Percentiles rank a stretch among this genome's conserved stretches.
These are phyloP conservation scores for Penicillium sp. DNA, from an alignment of 2,329 filamentous ascomycete species.

Conservation along the genomic window DNA sequence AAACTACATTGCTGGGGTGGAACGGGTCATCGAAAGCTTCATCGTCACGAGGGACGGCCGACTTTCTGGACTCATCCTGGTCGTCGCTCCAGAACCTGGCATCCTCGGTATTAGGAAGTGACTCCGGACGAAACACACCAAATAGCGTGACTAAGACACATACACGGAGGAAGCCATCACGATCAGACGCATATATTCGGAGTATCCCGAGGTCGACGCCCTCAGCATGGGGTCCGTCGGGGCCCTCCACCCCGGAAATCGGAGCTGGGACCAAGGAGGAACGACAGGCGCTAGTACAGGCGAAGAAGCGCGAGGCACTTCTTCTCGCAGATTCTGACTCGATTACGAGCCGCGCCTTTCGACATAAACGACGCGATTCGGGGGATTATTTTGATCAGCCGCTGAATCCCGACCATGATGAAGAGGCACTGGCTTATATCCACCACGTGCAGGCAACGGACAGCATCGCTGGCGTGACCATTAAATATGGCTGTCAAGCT, in stretches of 20 bases:
- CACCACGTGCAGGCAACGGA: slow-evolving; percentile 79
- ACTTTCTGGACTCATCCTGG: slow-evolving; percentile 46
- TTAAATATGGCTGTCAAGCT: slow-evolving; percentile 82
- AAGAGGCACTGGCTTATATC: slow-evolving; percentile 81
- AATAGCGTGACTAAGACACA: slow-evolving; percentile 28
- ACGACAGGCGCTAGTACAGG: slow-evolving; percentile 44
- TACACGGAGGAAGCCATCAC: slow-evolving; percentile 36
- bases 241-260: slow-evolving; percentile 27
- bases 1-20: slow-evolving; percentile 24
- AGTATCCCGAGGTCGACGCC: slow-evolving; percentile 23
- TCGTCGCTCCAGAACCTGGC: slow-evolving; percentile 48
- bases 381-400: slow-evolving; percentile 32
- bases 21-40: slow-evolving; percentile 23
- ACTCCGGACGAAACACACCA: slow-evolving; percentile 27
- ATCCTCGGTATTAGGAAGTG: slow-evolving; percentile 46
- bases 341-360: slow-evolving; percentile 32
- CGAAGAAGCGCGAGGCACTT: slow-evolving; percentile 46
- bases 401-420: slow-evolving; percentile 51
- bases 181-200: slow-evolving; percentile 30
- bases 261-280: slow-evolving; percentile 43
- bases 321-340: slow-evolving; percentile 42
- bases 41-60: slow-evolving; percentile 27
- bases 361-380: slow-evolving; percentile 47
- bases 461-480: slow-evolving; percentile 84
- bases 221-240: slow-evolving; percentile 43